Evolutionary conservation across 495 filamentous ascomycete species (phyloP).

Genomic region (Terfezia boudieri): DNA sequence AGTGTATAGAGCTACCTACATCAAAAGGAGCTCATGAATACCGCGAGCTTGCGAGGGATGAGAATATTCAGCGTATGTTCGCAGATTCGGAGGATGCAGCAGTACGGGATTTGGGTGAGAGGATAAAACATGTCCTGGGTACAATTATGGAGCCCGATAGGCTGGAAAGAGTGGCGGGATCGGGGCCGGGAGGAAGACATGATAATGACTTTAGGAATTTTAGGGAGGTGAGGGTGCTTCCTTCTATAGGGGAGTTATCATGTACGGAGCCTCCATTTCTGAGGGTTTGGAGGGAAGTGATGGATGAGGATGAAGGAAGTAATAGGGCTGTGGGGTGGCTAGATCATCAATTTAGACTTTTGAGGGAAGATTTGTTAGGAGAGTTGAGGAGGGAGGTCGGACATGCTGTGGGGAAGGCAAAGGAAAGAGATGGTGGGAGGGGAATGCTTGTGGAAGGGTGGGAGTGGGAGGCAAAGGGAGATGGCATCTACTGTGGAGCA

Average conservation of each 20-base stretch:
- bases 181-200: conserved; percentile 44
- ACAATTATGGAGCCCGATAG: conserved; percentile 1
- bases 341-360: conserved; percentile 59
- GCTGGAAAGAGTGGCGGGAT: conserved; percentile 2
- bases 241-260: conserved; percentile 45
- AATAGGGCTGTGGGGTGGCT: conserved; percentile 31
- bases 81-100: conserved; percentile 2
- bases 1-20: conserved; percentile 29
- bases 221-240: conserved; percentile 39
- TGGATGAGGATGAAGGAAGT: conserved; percentile 14
- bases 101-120: conserved; percentile 22
- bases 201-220: conserved; percentile 52
- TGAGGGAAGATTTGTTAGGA: conserved; percentile 35
- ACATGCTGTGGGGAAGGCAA: conserved; percentile 23
- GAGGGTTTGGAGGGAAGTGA: conserved; percentile 25
- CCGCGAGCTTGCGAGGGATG: conserved; percentile 16
- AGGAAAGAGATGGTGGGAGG: conserved; percentile 19
- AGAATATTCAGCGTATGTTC: neutral
- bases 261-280: conserved; percentile 37
- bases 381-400: conserved; percentile 23
- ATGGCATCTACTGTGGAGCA: conserved; percentile 9
- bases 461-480: conserved; percentile 8
- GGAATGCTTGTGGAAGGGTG: conserved; percentile 13
- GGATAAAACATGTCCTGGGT: conserved; percentile 25
- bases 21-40: conserved; percentile 9